Conservation (phyloP, 2,329 filamentous ascomycete species). For the Rhinocladiella mackenziei region DNA sequence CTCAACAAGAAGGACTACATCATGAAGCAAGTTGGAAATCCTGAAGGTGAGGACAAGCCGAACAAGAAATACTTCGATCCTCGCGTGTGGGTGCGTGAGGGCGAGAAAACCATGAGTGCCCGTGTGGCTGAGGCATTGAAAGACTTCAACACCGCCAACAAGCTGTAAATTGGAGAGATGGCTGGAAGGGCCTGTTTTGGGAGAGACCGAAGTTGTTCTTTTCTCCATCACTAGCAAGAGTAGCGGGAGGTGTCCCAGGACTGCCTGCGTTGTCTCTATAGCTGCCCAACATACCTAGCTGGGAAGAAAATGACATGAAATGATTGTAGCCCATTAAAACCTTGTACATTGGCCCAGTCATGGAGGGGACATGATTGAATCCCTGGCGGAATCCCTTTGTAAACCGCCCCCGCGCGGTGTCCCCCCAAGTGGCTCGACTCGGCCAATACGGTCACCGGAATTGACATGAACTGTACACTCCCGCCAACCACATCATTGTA, state of each 20-base stretch:
- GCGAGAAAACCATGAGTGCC: conserved; percentile 91
- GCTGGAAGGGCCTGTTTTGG: not conserved
- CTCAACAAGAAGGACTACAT: conserved; percentile 94
- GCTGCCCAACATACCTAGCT: not conserved
- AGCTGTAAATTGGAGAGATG: conserved; percentile 57
- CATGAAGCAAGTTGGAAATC: conserved; percentile 82
- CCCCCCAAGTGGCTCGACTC: not conserved
- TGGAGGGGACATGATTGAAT: no score
- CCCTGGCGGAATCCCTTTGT: no score
- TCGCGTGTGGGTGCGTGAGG: conserved; percentile 84
- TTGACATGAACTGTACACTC: no score
- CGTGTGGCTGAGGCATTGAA: conserved; percentile 76
- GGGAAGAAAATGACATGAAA: not conserved
- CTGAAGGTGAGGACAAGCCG: conserved; percentile 92
- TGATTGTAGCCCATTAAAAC: no score
- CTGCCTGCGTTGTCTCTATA: no score
- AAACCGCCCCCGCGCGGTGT: no score
- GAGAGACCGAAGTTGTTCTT: not conserved
- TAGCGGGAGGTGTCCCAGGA: no score
- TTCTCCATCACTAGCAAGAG: no score
- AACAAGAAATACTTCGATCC: conserved; percentile 97
- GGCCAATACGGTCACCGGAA: not conserved
- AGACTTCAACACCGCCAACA: conserved; percentile 83
- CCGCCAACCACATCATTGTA: not conserved
- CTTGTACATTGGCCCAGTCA: no score